Evolutionary conservation across 2,329 filamentous ascomycete species (phyloP), one percentile per base, ranked within the genome.

Genomic region (Emmonsiellopsis sp.): DNA sequence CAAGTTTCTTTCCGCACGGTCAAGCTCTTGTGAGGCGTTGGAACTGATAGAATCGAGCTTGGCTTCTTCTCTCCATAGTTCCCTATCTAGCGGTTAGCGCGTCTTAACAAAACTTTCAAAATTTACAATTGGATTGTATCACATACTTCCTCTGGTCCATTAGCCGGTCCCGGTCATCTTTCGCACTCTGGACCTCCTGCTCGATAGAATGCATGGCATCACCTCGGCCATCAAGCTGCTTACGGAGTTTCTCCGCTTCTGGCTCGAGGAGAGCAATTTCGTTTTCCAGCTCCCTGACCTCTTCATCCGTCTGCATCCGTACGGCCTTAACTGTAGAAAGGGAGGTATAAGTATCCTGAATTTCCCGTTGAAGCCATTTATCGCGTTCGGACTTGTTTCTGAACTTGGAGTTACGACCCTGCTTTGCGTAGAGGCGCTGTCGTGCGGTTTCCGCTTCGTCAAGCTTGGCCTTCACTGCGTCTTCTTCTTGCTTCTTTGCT

Each of bases 341-440:
- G 5, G 87, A 86, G 37, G 82, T 75, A 59, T 89, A 86, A 52
- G 91, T 81, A 37, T 94, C 87, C 44, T 87, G 78, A 53, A 97
- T 88, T 69, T 96, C 87, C 57, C 82, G 79, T 56, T 82, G 83
- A 49, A 98, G 75, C 77, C 83, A 96, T 37, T 82, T 80, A 68
- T 98, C 92, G 43, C 94, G 85, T 66, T 97, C 89, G 7, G 82
- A 80, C 74, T 95, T 95, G 68, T 83, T 94, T 64, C 80, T 86
- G 70, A 95, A 98, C 57, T 89, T 86, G 14, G 87, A 86, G 59
- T 87, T 90, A 45, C 92, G 85, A 43, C 86, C 89, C 71, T 98
- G 92, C 69, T 98, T 98, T 49, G 87, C 88, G 65, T 95, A 88
- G 6, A 98, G 79, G 39, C 91, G 84, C 58, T 87, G 83, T 42